Evolutionary conservation across 2,329 filamentous ascomycete genomes (phyloP).

Genomic region (Trichoderma breve): DNA sequence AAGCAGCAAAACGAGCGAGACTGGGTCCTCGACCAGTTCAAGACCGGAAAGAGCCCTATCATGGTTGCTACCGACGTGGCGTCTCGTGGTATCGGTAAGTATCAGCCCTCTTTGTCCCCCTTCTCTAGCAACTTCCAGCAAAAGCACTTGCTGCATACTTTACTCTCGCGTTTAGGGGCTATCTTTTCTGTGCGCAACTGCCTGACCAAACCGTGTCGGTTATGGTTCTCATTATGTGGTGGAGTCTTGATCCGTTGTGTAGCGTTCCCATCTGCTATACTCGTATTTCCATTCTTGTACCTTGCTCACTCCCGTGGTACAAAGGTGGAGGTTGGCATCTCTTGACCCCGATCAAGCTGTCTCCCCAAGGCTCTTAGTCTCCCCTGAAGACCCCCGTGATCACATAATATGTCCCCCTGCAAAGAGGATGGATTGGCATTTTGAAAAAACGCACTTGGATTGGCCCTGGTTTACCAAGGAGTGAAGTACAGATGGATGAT

Average conservation of each 20-base stretch:
- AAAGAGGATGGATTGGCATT: conserved; percentile 48
- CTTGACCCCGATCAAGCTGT: conserved; percentile 74
- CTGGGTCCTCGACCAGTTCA: conserved; percentile 99
- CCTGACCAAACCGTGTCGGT: conserved; percentile 82
- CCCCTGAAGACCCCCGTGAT: conserved; percentile 53
- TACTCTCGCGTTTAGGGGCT: conserved; percentile 90
- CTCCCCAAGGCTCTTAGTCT: conserved; percentile 55
- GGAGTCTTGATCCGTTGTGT: conserved; percentile 73
- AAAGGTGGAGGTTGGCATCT: conserved; percentile 74
- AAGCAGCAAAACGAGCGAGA: conserved; percentile 99
- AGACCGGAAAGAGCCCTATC: conserved; percentile 98
- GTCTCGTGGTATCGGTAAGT: conserved; percentile 99
- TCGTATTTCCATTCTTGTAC: conserved; percentile 75
- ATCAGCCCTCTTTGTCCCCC: conserved; percentile 51
- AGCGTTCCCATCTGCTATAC: conserved; percentile 58
- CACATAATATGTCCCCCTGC: conserved; percentile 41
- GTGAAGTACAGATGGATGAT: conserved; percentile 54
- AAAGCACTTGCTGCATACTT: conserved; percentile 64
- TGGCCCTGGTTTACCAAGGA: conserved; percentile 55
- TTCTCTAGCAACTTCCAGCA: conserved; percentile 56
- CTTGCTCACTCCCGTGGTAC: conserved; percentile 60
- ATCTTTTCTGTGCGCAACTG: conserved; percentile 85
- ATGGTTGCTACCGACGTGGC: conserved; percentile 99
- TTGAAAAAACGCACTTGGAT: conserved; percentile 53
- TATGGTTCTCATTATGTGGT: conserved; percentile 72